phyloP scores from a whole-genome alignment of 148 eudicot species.

The Rhododendron ovatum region DNA sequence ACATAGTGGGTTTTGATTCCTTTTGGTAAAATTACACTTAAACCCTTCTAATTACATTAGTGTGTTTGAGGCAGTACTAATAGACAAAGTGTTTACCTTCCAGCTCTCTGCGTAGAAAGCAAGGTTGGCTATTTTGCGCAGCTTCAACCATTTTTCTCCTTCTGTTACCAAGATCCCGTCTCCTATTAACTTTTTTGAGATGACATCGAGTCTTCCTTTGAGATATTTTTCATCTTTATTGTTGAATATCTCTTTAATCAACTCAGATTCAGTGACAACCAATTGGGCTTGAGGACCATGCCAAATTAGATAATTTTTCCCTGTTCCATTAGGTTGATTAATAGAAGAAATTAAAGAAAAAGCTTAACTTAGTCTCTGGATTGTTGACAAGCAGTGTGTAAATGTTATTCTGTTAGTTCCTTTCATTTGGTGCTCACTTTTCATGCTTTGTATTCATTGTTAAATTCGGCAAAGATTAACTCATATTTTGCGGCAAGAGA shows the following conservation, averaged over 20 bases:
- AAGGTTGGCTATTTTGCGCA: constrained; percentile 5
- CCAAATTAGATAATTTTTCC: constrained; percentile 15
- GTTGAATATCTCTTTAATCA: constrained; percentile 13
- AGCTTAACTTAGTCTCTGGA: background rate
- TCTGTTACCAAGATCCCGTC: background rate
- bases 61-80: no score
- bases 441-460: background rate
- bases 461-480: no score
- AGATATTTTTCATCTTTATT: background rate
- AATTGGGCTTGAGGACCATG: constrained; percentile 9
- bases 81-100: background rate
- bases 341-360: background rate
- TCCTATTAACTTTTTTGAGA: constrained; percentile 10
- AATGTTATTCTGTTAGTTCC: background rate
- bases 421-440: background rate
- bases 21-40: no score
- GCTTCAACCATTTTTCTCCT: constrained; percentile 19
- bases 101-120: constrained; percentile 17
- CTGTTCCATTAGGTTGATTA: background rate
- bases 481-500: no score
- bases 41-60: no score
- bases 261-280: constrained; percentile 15
- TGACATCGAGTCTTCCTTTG: background rate
- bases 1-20: no score
- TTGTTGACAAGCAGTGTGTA: background rate